Conservation (phyloP, 2,329 filamentous ascomycete species). For the Aureobasidium melanogenum region DNA sequence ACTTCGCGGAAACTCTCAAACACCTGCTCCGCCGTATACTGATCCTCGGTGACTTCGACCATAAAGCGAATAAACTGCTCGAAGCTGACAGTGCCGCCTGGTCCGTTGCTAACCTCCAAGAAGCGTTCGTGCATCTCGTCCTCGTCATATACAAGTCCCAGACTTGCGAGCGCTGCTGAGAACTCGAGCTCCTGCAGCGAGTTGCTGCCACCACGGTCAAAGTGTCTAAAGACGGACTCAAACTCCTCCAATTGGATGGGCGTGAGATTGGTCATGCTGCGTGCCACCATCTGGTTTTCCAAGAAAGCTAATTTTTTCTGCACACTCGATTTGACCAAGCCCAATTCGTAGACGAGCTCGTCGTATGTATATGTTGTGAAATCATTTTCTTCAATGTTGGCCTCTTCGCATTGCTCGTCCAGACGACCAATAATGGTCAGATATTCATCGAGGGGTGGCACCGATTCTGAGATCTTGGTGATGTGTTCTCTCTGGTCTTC, state of each 20-base stretch:
- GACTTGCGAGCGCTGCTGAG: conserved; percentile 85
- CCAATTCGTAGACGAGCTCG: conserved; percentile 86
- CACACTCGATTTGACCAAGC: conserved; percentile 82
- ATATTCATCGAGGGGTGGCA: conserved; percentile 84
- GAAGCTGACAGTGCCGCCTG: conserved; percentile 71
- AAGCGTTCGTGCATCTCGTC: conserved; percentile 98
- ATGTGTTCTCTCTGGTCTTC: conserved; percentile 91
- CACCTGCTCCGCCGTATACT: conserved; percentile 97
- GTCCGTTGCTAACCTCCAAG: conserved; percentile 70
- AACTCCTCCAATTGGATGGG: conserved; percentile 98
- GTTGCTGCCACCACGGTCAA: conserved; percentile 88
- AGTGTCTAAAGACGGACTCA: conserved; percentile 95
- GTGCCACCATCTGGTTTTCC: conserved; percentile 96
- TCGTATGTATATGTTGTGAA: conserved; percentile 99
- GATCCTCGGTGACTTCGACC: conserved; percentile 97
- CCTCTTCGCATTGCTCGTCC: conserved; percentile 83
- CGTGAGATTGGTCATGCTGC: conserved; percentile 97
- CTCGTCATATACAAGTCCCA: conserved; percentile 93
- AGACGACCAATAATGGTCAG: conserved; percentile 78
- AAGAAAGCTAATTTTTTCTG: conserved; percentile 94
- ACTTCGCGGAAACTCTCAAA: conserved; percentile 97
- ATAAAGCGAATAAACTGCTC: conserved; percentile 99
- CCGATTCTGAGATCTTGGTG: conserved; percentile 70
- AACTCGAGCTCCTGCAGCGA: conserved; percentile 90
- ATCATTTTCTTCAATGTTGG: conserved; percentile 98